Percentiles rank a stretch among this genome's conserved stretches.
Evolutionary conservation across 371 early-diverging fungal species (phyloP).

Genomic region (Saksenaea oblongispora): DNA sequence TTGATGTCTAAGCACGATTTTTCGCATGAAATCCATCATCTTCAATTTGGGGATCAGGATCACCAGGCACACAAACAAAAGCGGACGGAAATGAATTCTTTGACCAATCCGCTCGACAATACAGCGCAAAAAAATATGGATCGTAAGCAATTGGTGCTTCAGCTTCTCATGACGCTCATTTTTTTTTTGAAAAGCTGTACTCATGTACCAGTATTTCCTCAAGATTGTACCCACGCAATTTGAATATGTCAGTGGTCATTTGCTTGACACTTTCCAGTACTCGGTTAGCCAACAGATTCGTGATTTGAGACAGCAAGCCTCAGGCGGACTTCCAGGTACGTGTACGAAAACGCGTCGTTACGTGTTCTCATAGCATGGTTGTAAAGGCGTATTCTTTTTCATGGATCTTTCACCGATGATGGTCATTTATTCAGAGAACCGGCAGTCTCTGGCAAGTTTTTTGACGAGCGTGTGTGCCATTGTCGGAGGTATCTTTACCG

Average conservation of each 20-base stretch:
- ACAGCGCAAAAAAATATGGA: slow-evolving; percentile 47
- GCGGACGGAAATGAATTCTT: slow-evolving; percentile 36
- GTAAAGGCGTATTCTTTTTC: slow-evolving; percentile 85
- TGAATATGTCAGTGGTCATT: slow-evolving; percentile 66
- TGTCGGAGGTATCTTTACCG: slow-evolving; percentile 93
- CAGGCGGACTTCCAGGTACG: slow-evolving; percentile 64
- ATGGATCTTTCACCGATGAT: slow-evolving; percentile 97
- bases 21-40: slow-evolving; percentile 77
- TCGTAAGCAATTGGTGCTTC: slow-evolving; percentile 25
- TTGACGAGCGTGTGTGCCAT: slow-evolving; percentile 92
- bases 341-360: background rate
- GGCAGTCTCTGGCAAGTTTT: slow-evolving; percentile 82
- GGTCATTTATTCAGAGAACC: slow-evolving; percentile 80
- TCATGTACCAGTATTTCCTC: slow-evolving; percentile 88
- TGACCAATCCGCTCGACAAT: slow-evolving; percentile 81
- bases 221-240: slow-evolving; percentile 92
- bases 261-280: slow-evolving; percentile 88
- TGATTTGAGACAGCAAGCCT: slow-evolving; percentile 22
- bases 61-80: slow-evolving; percentile 29
- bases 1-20: slow-evolving; percentile 65
- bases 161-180: background rate
- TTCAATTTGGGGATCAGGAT: slow-evolving; percentile 79
- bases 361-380: background rate
- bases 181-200: slow-evolving; percentile 19
- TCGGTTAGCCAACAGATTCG: slow-evolving; percentile 89